A percentile compares a stretch with the other conserved stretches of the same genome.
Evolutionary conservation across 1,139 yeast species (phyloP).

Genomic region (Sugiyamaella castrensis): DNA sequence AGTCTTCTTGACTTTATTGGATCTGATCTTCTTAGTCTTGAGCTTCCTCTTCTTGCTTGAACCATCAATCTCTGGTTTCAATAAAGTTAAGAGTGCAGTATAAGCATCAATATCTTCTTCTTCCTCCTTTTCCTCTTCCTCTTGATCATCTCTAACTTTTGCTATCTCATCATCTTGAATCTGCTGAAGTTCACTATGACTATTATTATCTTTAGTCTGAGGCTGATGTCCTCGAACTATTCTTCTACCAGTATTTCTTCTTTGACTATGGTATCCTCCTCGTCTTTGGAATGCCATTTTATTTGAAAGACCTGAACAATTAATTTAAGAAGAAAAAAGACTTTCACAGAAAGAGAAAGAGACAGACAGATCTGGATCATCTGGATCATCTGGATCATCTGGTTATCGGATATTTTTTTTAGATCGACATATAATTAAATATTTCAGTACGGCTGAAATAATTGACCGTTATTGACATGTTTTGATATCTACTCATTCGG

Average conservation of each 20-base stretch:
- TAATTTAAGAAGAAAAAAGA: too few species aligned
- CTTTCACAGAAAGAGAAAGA: too few species aligned
- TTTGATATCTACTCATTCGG: too few species aligned
- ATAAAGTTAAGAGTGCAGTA: constrained; percentile 68
- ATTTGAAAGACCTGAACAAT: neutral
- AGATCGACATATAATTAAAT: constrained; percentile 8
- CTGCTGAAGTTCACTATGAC: constrained; percentile 3
- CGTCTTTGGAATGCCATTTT: constrained; percentile 4
- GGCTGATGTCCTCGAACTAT: constrained; percentile 12
- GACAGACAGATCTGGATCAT: too few species aligned
- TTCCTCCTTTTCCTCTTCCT: constrained; percentile 23
- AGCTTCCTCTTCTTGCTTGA: constrained; percentile 23
- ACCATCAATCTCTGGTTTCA: constrained; percentile 49
- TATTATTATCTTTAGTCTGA: constrained; percentile 8
- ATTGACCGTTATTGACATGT: neutral
- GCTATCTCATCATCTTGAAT: constrained; percentile 7
- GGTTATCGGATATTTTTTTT: constrained; percentile 2
- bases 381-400: too few species aligned
- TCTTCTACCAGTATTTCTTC: constrained; percentile 20
- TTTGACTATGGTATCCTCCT: constrained; percentile 3
- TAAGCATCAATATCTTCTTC: constrained; percentile 45
- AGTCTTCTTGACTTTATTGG: constrained; percentile 6
- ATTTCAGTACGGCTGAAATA: constrained; percentile 9
- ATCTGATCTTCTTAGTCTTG: constrained; percentile 1
- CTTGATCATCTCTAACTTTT: constrained; percentile 20